Conservation (phyloP, 2,329 filamentous ascomycete species). For the Hortaea sp. region DNA sequence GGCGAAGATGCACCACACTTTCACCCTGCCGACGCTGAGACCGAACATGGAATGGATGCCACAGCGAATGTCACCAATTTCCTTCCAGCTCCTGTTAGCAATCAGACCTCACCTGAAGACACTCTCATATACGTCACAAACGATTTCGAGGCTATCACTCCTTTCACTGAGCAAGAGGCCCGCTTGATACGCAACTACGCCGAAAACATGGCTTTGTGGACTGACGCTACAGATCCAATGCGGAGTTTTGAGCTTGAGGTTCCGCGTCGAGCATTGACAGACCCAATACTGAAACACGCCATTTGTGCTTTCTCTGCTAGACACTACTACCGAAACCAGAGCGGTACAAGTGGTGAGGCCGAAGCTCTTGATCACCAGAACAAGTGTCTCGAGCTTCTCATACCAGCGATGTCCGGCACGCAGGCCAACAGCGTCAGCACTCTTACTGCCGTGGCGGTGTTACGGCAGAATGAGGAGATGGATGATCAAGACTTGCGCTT, state of each 20-base stretch:
- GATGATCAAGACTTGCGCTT: conserved; percentile 29
- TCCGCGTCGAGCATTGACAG: conserved; percentile 36
- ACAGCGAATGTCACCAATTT: no score
- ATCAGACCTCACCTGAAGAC: background rate
- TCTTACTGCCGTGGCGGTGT: conserved; percentile 39
- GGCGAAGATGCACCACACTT: background rate
- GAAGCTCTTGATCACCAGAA: conserved; percentile 37
- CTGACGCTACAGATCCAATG: conserved; percentile 7
- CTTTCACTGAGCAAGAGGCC: conserved; percentile 5
- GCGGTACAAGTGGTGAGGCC: conserved; percentile 24
- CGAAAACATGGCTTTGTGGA: conserved; percentile 11
- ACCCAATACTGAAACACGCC: conserved; percentile 39
- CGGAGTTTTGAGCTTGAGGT: conserved; percentile 35
- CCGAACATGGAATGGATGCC: no score
- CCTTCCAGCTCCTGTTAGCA: background rate
- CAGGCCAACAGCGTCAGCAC: conserved; percentile 38
- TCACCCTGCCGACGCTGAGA: background rate
- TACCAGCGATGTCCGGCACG: conserved; percentile 34
- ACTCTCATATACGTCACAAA: background rate
- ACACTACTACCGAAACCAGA: conserved; percentile 32
- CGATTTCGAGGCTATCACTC: background rate
- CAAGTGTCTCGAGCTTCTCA: conserved; percentile 37
- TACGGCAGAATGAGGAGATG: conserved; percentile 41
- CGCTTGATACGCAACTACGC: conserved; percentile 8
- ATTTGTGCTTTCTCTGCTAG: conserved; percentile 38